Conservation (phyloP, 1,139 yeast genomes). For the Nakaseomyces nivariensis region DNA sequence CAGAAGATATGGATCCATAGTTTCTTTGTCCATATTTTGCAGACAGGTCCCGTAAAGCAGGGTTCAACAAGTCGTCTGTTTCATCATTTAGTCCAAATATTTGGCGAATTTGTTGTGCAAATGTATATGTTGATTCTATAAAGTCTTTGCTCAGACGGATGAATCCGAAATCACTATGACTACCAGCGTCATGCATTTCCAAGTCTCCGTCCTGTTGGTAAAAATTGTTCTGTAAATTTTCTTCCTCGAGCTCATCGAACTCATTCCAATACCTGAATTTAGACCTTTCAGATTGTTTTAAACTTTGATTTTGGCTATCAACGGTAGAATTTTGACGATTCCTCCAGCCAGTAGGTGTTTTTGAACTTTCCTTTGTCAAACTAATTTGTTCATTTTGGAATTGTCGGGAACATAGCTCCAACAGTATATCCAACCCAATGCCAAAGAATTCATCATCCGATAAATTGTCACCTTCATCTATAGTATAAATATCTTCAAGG, state of each 20-base stretch:
- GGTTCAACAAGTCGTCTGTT: not conserved
- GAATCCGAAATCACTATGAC: conserved; percentile 15
- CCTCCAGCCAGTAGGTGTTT: conserved; percentile 1
- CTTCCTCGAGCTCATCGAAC: conserved; percentile 55
- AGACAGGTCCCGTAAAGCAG: conserved; percentile 3
- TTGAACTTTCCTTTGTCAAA: not conserved
- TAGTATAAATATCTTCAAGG: conserved; percentile 14
- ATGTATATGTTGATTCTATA: conserved; percentile 16
- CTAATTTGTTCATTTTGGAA: not conserved
- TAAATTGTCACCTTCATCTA: conserved; percentile 8
- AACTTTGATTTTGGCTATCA: conserved; percentile 1
- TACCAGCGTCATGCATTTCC: conserved; percentile 6
- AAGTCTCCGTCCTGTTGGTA: conserved; percentile 7
- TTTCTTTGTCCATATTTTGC: conserved; percentile 4
- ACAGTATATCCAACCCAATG: conserved; percentile 13
- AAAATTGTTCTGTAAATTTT: conserved; percentile 24
- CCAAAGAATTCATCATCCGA: conserved; percentile 18
- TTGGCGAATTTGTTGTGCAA: conserved; percentile 12
- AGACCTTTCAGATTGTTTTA: conserved; percentile 7
- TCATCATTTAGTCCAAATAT: conserved; percentile 7
- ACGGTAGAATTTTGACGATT: not conserved
- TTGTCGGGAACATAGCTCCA: conserved; percentile 10
- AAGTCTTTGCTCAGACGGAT: conserved; percentile 18
- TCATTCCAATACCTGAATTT: conserved; percentile 56
- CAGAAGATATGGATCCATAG: conserved; percentile 3